Conservation (phyloP, 805 yeast species). For the Sporopachydermia quercuum region DNA sequence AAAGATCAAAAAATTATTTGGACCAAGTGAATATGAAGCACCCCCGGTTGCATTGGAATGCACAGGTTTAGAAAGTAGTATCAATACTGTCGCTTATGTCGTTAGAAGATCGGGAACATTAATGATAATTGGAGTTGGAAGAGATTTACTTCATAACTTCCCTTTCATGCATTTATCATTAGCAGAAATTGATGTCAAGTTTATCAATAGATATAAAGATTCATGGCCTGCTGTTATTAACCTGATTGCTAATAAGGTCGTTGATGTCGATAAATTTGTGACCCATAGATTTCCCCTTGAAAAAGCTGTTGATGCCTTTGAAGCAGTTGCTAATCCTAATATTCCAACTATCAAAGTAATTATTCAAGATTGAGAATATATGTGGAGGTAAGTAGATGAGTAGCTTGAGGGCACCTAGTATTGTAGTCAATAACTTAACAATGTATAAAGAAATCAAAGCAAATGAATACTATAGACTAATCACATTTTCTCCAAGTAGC, state of each 20-base stretch:
- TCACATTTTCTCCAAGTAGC: too few relatives aligned
- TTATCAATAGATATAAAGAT: constrained; percentile 38
- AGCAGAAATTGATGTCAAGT: constrained; percentile 36
- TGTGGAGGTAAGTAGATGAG: not conserved
- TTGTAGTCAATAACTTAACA: too few relatives aligned
- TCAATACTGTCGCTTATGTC: constrained; percentile 30
- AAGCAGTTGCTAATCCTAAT: constrained; percentile 23
- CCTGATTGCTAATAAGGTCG: constrained; percentile 27
- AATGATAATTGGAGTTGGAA: constrained; percentile 38
- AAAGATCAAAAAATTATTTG: constrained; percentile 22
- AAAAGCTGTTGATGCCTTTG: constrained; percentile 32
- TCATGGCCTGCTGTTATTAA: constrained; percentile 45
- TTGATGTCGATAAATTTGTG: constrained; percentile 30
- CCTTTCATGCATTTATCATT: constrained; percentile 41
- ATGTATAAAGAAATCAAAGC: too few relatives aligned
- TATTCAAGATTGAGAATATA: constrained; percentile 21
- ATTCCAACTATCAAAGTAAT: constrained; percentile 34
- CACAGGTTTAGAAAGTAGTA: constrained; percentile 37
- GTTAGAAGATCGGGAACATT: constrained; percentile 32
- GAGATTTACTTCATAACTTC: constrained; percentile 27
- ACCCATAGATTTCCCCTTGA: constrained; percentile 34
- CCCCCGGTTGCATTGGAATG: constrained; percentile 36
- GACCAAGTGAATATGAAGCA: constrained; percentile 20
- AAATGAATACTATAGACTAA: too few relatives aligned
- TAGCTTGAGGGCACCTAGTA: too few relatives aligned